phyloP scores from a whole-genome alignment of 164 flowering plant species.

The Vitis rotundifolia region DNA sequence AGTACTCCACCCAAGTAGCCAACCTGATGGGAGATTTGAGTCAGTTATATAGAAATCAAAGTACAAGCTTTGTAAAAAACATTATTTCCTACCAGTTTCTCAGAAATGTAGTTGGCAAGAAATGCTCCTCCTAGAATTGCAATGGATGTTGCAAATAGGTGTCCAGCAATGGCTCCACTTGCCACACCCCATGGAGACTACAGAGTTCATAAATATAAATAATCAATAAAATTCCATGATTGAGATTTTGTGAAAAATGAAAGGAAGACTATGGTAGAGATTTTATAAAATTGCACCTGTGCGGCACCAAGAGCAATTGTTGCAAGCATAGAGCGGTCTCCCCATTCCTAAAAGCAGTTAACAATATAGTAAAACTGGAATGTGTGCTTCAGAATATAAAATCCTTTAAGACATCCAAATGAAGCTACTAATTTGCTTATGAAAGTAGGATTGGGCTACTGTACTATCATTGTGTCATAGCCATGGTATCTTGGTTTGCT shows the following conservation, averaged over 20 bases:
- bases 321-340: constrained; percentile 99
- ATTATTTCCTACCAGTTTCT: constrained; percentile 70
- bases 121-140: constrained; percentile 92
- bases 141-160: constrained; percentile 74
- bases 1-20: constrained; percentile 88
- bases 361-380: not conserved
- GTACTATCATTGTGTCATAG: no score
- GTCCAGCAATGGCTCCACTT: constrained; percentile 92
- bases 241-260: not conserved
- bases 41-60: constrained; percentile 4
- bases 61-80: not conserved
- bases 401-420: not conserved
- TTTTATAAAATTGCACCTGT: constrained; percentile 58
- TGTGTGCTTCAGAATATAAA: not conserved
- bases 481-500: no score
- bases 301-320: constrained; percentile 98
- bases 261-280: not conserved
- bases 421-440: not conserved
- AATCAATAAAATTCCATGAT: not conserved
- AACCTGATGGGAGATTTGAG: constrained; percentile 50
- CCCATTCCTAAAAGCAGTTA: constrained; percentile 79
- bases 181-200: constrained; percentile 99
- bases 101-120: constrained; percentile 90
- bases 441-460: no score
- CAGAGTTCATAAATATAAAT: not conserved